Evolutionary conservation across 495 filamentous ascomycete species (phyloP), one percentile per base, ranked within the genome.

Genomic region (Penicillium robsamsonii): DNA sequence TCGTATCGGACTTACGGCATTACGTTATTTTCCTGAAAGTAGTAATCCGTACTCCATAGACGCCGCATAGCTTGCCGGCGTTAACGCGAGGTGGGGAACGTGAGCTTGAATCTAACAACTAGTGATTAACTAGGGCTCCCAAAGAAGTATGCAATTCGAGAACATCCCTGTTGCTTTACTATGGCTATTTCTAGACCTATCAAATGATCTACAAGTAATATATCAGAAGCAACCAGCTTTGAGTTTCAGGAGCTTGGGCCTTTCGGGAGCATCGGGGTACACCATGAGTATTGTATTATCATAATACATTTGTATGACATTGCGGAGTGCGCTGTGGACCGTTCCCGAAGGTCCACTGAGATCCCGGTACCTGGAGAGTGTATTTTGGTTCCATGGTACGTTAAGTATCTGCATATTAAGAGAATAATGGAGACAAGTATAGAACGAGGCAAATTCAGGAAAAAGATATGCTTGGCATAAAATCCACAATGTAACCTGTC

Each of bases 261-360:
- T 24, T 33, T 40, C 49, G 49, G 51, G 51, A 54, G 42, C 41
- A n/a, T 25, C 51, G 51, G 51, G 41, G 25, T 18, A 44, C 41
- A 45, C 41, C 22, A 27, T 27, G 25, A 24, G n/a, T 33, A 50
- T 22, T 13, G 48, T 50, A 50, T 29, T 38, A 35, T 41, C 4
- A 17, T 7, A 30, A 30, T 20, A 7, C 2, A n/a, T 17, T 33
- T 33, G 45, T 48, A 48, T 29, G 25, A 24, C 8, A 48, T 33
- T 46, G 56, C 53, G 62, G 62, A 62, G 59, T 57, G 50, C 53
- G 50, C 53, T 57, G 57, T 56, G 42, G 44, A 52, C 42, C 56
- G 60, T 58, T 66, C 60, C 57, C 57, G 57, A 58, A 44, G 55
- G 53, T 54, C 60, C 57, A 44, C 55, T 57, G 27, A 10, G 38